Percentiles rank a stretch among this genome's conserved stretches.
Evolutionary conservation across 2,329 filamentous ascomycete genomes (phyloP).

Genomic region (Phialophora expanda): DNA sequence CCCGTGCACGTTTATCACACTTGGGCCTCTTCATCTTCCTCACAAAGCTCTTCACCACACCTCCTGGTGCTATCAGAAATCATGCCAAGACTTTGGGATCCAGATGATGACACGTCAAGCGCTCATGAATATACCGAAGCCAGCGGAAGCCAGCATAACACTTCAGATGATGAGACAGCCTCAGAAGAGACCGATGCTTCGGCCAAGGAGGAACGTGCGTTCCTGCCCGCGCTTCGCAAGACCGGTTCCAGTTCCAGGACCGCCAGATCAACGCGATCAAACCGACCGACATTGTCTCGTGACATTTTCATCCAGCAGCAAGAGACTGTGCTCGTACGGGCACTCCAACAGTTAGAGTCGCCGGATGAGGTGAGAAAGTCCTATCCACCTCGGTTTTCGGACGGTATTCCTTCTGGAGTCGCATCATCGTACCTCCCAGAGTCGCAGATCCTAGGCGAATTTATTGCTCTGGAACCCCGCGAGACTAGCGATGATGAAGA

Average conservation of each 20-base stretch:
- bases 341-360: conserved; percentile 8
- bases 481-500: neutral
- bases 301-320: neutral
- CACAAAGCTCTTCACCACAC: neutral
- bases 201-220: neutral
- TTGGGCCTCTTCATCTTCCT: neutral
- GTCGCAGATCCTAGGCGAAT: conserved; percentile 5
- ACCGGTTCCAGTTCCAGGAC: neutral
- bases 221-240: neutral
- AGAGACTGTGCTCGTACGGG: neutral
- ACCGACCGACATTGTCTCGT: neutral
- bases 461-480: conserved; percentile 8
- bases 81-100: neutral
- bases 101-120: neutral
- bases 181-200: neutral
- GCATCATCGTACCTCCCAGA: neutral
- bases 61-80: neutral
- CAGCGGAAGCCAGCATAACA: neutral
- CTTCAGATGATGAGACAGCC: neutral
- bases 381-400: conserved; percentile 20
- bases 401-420: neutral
- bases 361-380: conserved; percentile 15
- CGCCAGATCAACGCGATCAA: no score
- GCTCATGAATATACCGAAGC: neutral
- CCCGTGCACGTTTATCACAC: neutral